Percentiles rank a stretch among this genome's conserved stretches.
Conservation (phyloP, 2,329 filamentous ascomycete genomes). For the Hymenoscyphus fraxineus region DNA sequence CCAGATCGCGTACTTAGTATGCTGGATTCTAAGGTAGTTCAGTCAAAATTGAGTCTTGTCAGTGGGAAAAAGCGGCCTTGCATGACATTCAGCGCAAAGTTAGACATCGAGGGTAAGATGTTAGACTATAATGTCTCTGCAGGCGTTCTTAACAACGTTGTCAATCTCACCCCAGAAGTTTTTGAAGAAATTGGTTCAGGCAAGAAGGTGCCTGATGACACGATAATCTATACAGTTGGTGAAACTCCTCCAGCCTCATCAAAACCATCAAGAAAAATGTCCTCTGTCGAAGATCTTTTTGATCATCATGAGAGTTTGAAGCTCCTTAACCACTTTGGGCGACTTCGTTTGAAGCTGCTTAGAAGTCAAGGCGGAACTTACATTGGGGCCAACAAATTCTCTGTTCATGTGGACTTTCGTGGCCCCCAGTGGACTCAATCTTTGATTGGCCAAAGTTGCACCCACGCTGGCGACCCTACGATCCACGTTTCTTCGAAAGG, state of each 20-base stretch:
- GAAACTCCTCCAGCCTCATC: conserved; percentile 8
- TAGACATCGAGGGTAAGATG: conserved; percentile 51
- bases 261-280: conserved; percentile 43
- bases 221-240: conserved; percentile 17
- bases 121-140: conserved; percentile 53
- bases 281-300: conserved; percentile 40
- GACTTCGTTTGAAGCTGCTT: conserved; percentile 31
- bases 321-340: conserved; percentile 46
- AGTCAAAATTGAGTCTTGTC: conserved; percentile 52
- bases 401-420: conserved; percentile 20
- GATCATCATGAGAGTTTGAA: conserved; percentile 44
- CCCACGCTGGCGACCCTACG: conserved; percentile 26
- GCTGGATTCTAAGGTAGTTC: conserved; percentile 50
- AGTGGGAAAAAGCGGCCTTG: conserved; percentile 42
- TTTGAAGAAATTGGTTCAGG: conserved; percentile 38
- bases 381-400: not conserved
- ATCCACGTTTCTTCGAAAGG: conserved; percentile 22
- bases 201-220: not conserved
- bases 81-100: conserved; percentile 59
- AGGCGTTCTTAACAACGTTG: conserved; percentile 50
- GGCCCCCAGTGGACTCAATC: conserved; percentile 10
- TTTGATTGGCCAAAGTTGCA: conserved; percentile 1
- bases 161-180: conserved; percentile 53
- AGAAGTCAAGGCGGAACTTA: conserved; percentile 16
- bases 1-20: conserved; percentile 56